Percentiles rank a stretch among this genome's conserved stretches.
phyloP scores from a whole-genome alignment of 352 stramenopile species.

The Phytopythium ostracodes region DNA sequence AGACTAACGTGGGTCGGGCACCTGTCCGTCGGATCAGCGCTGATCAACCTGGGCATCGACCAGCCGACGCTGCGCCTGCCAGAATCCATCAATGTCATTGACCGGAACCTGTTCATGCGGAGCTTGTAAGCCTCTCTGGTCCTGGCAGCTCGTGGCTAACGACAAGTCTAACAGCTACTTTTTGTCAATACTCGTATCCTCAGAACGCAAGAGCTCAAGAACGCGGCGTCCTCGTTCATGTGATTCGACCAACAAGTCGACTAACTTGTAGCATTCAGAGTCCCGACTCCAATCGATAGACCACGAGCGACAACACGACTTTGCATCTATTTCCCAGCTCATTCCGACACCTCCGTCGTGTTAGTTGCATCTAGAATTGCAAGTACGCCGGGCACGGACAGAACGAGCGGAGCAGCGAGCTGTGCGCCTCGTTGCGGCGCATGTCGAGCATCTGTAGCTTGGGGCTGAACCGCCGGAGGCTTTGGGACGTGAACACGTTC shows the following conservation, averaged over 20 bases:
- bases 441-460: slow-evolving; percentile 65
- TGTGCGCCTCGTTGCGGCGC: slow-evolving; percentile 53
- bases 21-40: slow-evolving; percentile 14
- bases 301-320: not conserved
- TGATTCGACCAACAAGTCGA: slow-evolving; percentile 11
- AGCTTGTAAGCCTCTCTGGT: slow-evolving; percentile 49
- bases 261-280: not conserved
- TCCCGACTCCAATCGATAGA: not conserved
- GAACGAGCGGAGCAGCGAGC: slow-evolving; percentile 44
- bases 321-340: not conserved
- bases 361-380: slow-evolving; percentile 29
- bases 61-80: slow-evolving; percentile 55
- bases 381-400: slow-evolving; percentile 49
- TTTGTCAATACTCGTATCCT: not conserved
- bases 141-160: not conserved
- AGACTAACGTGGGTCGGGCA: not conserved
- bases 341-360: not conserved
- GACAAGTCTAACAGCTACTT: not conserved
- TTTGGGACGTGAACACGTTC: slow-evolving; percentile 62
- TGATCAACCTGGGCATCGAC: slow-evolving; percentile 62
- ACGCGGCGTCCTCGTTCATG: slow-evolving; percentile 61
- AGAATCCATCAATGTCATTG: slow-evolving; percentile 57
- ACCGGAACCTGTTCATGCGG: slow-evolving; percentile 54
- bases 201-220: slow-evolving; percentile 70
- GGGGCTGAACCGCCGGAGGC: slow-evolving; percentile 42